A percentile compares a stretch with the other conserved stretches of the same genome.
These are phyloP conservation scores for Trypanosomatidae sp. DNA, from an alignment of 208 protist genomes.

Conservation along the genomic window DNA sequence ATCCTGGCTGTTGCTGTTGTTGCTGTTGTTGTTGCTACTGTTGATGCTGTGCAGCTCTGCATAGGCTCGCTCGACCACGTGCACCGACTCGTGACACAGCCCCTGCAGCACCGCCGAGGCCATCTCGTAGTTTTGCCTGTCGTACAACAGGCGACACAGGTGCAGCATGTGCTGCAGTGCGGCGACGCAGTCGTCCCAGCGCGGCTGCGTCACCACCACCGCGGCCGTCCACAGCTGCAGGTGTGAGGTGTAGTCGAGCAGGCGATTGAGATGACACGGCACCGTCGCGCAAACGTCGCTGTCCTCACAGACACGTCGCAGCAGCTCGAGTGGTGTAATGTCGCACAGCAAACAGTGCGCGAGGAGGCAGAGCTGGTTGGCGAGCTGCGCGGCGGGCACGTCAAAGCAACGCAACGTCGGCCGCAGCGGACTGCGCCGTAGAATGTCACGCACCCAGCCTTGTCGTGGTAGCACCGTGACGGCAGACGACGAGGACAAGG, in stretches of 20 bases:
- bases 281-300: conserved; percentile 13
- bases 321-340: conserved; percentile 42
- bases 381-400: conserved; percentile 14
- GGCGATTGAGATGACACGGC: conserved; percentile 14
- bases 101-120: conserved; percentile 34
- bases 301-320: conserved; percentile 51
- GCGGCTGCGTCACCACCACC: conserved; percentile 19
- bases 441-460: too few relatives aligned
- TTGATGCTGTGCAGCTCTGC: conserved; percentile 8
- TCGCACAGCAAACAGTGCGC: conserved; percentile 39
- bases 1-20: too few relatives aligned
- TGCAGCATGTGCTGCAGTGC: conserved; percentile 19
- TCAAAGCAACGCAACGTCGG: neutral
- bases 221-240: conserved; percentile 33
- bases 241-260: conserved; percentile 26
- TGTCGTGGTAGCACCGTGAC: too few relatives aligned
- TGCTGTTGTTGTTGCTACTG: too few relatives aligned
- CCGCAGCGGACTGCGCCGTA: neutral
- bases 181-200: conserved; percentile 22
- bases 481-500: too few relatives aligned
- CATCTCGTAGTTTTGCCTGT: conserved; percentile 59
- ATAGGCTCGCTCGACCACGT: conserved; percentile 10
- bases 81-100: conserved; percentile 33
- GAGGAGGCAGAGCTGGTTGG: conserved; percentile 39
- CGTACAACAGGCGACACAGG: conserved; percentile 39